Base-by-base conservation (phyloP, 129 eudicot species). In the Scalesia atractyloides region DNA sequence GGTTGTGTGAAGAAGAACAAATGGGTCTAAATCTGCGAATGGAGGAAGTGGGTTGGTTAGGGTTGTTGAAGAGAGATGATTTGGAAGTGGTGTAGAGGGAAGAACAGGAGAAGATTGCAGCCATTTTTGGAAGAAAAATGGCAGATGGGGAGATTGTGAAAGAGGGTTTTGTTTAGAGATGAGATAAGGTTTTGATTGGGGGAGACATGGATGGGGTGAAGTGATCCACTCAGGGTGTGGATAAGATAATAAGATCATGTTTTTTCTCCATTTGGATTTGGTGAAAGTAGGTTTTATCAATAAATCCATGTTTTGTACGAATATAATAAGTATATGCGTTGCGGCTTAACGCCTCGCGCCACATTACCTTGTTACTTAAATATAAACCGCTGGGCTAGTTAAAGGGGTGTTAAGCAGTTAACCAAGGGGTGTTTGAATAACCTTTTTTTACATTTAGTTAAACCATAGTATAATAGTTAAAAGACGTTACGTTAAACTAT, bases 31-130 rank as follows among this genome's bases (percentile, higher is more conserved):
- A 60, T 10, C 76, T 72, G 0, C 63, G 82, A 62, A 67, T 10
- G 11, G 74, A 65, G 64, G 79, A 22, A 69, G 48, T 73, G 6
- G 71, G 61, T 5, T 61, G 73, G 8, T 59, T 77, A 50, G 63
- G 83, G 75, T 64, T 72, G 54, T 34, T 46, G 49, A 81, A 66
- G 4, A 68, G 69, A 34, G 82, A 9, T 5, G 73, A 68, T 41
- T 64, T 68, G 33, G 62, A 64, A 66, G 76, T 59, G 16, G 81
- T 64, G 26, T 60, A 82, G 3, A 77, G 76, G 30, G 83, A 84
- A 36, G 87, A 84, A 66, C 85, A 89, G 22, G 88, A 84, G 68
- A 76, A 61, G 46, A 75, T 52, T 64, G 79, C 80, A 22, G 91
- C 81, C 89, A 86, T 86, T 79, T 70, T 70, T 37, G 54, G 48